A percentile compares a stretch with the other conserved stretches of the same genome.
phyloP scores from a whole-genome alignment of 2,329 filamentous ascomycete genomes.

The Arthrobotrys megalospora region DNA sequence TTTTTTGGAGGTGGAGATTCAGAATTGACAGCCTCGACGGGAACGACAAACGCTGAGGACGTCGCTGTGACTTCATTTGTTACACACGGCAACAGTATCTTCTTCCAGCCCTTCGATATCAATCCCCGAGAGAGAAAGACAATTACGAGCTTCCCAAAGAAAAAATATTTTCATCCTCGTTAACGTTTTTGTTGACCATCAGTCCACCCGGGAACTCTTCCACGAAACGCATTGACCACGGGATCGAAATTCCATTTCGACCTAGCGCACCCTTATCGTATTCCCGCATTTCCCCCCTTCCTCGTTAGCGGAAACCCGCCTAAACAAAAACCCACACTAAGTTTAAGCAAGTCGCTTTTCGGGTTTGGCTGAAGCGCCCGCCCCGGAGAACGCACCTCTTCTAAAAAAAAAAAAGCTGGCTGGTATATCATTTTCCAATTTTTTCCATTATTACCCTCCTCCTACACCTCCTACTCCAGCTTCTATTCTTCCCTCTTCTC shows the following conservation, averaged over 20 bases:
- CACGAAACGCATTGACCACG: conserved; percentile 17
- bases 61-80: conserved; percentile 18
- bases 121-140: not conserved
- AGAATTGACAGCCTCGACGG: conserved; percentile 10
- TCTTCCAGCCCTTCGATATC: not conserved
- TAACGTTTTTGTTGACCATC: not conserved
- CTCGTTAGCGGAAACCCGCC: conserved; percentile 19
- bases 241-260: conserved; percentile 23
- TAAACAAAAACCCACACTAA: not conserved
- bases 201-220: conserved; percentile 11
- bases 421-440: conserved; percentile 15
- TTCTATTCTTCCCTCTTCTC: not conserved
- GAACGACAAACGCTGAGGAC: conserved; percentile 10
- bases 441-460: conserved; percentile 21
- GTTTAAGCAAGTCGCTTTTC: not conserved
- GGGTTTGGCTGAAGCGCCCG: conserved; percentile 23
- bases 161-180: not conserved
- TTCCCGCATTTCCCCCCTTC: conserved; percentile 14
- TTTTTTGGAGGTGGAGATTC: conserved; percentile 9
- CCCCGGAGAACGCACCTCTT: conserved; percentile 9
- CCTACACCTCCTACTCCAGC: not conserved
- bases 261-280: conserved; percentile 21
- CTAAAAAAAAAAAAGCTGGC: conserved; percentile 1
- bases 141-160: not conserved
- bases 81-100: conserved; percentile 1